Conservation (phyloP, 75 land plant species). For the Sequoiadendron giganteum region DNA sequence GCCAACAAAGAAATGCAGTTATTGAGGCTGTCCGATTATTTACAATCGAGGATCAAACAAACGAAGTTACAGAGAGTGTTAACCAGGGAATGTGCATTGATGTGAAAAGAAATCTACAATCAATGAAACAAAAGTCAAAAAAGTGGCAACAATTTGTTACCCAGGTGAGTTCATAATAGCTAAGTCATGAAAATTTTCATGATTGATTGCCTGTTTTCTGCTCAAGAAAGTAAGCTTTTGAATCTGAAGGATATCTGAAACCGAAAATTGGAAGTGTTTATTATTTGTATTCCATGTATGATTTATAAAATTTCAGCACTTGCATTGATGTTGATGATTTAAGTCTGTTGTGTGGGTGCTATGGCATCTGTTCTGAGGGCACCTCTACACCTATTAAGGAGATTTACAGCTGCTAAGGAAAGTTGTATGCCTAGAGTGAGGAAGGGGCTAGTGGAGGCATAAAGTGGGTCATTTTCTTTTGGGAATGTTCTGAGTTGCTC, state of each 20-base stretch:
- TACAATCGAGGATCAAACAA: conserved; percentile 26
- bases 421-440: background rate
- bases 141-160: conserved; percentile 94
- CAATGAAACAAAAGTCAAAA: conserved; percentile 75
- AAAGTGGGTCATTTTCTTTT: background rate
- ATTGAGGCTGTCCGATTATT: conserved; percentile 81
- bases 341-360: background rate
- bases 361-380: background rate
- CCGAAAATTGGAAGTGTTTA: background rate
- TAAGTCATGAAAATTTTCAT: background rate
- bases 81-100: conserved; percentile 12
- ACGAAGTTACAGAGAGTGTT: conserved; percentile 2
- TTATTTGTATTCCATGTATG: background rate
- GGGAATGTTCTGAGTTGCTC: background rate
- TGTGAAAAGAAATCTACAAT: conserved; percentile 15
- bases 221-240: background rate
- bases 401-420: background rate
- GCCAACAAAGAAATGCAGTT: conserved; percentile 88
- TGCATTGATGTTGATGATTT: background rate
- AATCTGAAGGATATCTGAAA: background rate
- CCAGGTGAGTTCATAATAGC: conserved; percentile 36
- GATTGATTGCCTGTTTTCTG: background rate
- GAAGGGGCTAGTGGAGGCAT: background rate
- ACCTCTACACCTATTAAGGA: background rate
- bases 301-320: background rate